These are phyloP conservation scores for Bipolaris cookei DNA, from an alignment of 2,329 filamentous ascomycete genomes.

Conservation along the genomic window DNA sequence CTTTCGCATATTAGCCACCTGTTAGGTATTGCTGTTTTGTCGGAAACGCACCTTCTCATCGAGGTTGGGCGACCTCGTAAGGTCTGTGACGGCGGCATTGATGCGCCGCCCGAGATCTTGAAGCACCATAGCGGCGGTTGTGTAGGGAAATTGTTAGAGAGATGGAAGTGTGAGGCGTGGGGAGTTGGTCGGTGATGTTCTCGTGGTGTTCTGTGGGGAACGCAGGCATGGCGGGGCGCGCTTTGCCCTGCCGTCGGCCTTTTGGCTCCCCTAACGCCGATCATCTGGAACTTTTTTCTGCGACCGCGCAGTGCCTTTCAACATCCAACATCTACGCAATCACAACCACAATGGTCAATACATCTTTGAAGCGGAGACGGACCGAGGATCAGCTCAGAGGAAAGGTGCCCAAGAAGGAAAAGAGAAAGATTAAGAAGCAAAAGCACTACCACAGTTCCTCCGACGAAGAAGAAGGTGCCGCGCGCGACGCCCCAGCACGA, in stretches of 20 bases:
- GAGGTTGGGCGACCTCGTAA: slow-evolving; percentile 89
- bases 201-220: slow-evolving; percentile 30
- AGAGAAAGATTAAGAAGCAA: slow-evolving; percentile 69
- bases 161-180: slow-evolving; percentile 6
- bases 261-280: slow-evolving; percentile 30
- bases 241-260: slow-evolving; percentile 45
- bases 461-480: slow-evolving; percentile 58
- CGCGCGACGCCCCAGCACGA: slow-evolving; percentile 38
- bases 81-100: slow-evolving; percentile 91
- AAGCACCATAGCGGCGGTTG: slow-evolving; percentile 76
- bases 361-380: slow-evolving; percentile 62
- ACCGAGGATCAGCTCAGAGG: slow-evolving; percentile 65
- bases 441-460: slow-evolving; percentile 68
- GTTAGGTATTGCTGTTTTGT: slow-evolving; percentile 12
- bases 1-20: slow-evolving; percentile 58
- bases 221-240: slow-evolving; percentile 22
- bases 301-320: slow-evolving; percentile 4
- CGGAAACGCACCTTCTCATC: slow-evolving; percentile 79
- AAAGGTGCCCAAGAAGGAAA: slow-evolving; percentile 58
- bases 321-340: slow-evolving; percentile 10
- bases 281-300: slow-evolving; percentile 33
- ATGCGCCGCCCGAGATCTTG: slow-evolving; percentile 99
- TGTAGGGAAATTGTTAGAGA: slow-evolving; percentile 16
- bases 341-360: slow-evolving; percentile 46
- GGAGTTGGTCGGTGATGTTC: slow-evolving; percentile 18